Evolutionary conservation across 176 grass and related monocot species (phyloP), one percentile per base, ranked within the genome.

Genomic region (Chloris gayana): DNA sequence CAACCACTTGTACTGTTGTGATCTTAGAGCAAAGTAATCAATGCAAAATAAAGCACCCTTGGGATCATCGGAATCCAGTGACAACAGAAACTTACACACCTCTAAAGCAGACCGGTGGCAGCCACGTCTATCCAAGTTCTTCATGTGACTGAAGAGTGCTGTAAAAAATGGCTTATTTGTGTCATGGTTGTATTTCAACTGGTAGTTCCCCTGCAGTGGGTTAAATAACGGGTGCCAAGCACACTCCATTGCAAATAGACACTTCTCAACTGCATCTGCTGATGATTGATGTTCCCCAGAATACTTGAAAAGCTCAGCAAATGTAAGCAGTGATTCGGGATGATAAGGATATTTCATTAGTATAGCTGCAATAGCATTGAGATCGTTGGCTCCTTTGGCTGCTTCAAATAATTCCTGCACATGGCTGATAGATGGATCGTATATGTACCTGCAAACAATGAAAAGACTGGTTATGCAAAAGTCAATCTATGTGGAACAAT

Each of bases 221-320:
- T 72, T 89, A 85, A 98, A 98, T 21, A 95, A 74, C 44, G 92
- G 81, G 71, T 95, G 88, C 80, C 90, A 98, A 74, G 90, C 96
- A 84, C 92, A 98, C 67, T 98, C 96, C 51, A 98, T 72, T 61
- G 92, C 92, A 77, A 93, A 98, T 51, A 98, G 79, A 49, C 92
- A 93, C 88, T 98, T 98, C 70, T 86, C 92, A 75, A 95, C 89
- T 56, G 88, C 81, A 49, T 98, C 96, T 67, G 86, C 74, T 67
- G 90, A 93, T 31, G 88, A 90, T 69, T 98, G 96, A 89, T 95
- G 90, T 69, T 98, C 96, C 85, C 96, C 96, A 70, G 92, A 95
- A 85, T 98, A 98, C 82, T 92, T 98, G 79, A 95, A 95, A 67
- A 95, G 80, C 57, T 98, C 96, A 33, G 92, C 92, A 91, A 98